phyloP scores from a whole-genome alignment of 768 basidiomycete species.

The Mycena galopus region DNA sequence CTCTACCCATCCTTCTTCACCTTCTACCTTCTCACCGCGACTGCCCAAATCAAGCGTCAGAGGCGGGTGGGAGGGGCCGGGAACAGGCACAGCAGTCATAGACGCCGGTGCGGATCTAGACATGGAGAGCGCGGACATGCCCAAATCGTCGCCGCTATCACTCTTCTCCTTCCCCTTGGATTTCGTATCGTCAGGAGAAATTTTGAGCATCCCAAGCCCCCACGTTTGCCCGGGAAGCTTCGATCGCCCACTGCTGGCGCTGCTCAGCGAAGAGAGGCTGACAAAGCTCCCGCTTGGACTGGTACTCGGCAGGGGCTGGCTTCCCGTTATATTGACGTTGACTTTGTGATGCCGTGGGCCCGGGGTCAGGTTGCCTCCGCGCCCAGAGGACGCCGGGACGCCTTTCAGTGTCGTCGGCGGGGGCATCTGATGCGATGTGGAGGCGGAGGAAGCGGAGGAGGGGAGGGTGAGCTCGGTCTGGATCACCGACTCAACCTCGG shows the following conservation, averaged over 20 bases:
- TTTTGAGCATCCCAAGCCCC: conserved; percentile 94
- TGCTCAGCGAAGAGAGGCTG: conserved; percentile 43
- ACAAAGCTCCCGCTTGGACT: conserved; percentile 60
- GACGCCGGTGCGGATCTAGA: conserved; percentile 29
- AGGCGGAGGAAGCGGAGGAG: conserved; percentile 42
- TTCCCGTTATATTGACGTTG: conserved; percentile 84
- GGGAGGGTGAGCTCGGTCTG: conserved; percentile 75
- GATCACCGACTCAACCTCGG: conserved; percentile 95
- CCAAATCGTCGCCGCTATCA: conserved; percentile 11
- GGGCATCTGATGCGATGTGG: conserved; percentile 34
- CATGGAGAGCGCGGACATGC: conserved; percentile 21
- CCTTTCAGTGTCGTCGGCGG: conserved; percentile 75
- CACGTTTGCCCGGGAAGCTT: conserved; percentile 74
- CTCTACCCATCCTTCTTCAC: conserved; percentile 33
- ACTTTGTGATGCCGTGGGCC: conserved; percentile 64
- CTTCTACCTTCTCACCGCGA: conserved; percentile 9
- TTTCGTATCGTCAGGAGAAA: conserved; percentile 62
- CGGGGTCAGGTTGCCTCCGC: conserved; percentile 95
- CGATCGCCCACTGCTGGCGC: conserved; percentile 9
- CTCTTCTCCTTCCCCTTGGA: conserved; percentile 46
- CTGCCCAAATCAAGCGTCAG: conserved; percentile 14
- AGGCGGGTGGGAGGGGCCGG: neutral
- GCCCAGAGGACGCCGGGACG: conserved; percentile 91
- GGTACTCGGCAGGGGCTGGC: conserved; percentile 83
- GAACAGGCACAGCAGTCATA: conserved; percentile 4